These are phyloP conservation scores for Neoarthrinium moseri DNA, from an alignment of 2,329 filamentous ascomycete genomes.

Conservation along the genomic window DNA sequence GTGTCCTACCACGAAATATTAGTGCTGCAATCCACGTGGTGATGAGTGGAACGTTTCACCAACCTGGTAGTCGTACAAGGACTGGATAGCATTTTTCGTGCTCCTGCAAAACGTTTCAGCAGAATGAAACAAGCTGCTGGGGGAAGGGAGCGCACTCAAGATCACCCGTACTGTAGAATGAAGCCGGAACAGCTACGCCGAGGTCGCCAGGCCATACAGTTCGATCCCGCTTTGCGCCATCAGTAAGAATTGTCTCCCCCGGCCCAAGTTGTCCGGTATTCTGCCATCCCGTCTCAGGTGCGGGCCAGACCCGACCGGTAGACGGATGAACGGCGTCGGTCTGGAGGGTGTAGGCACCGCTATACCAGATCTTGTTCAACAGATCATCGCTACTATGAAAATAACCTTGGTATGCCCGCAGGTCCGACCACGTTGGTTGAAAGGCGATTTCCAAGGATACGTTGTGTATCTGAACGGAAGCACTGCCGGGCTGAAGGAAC, in stretches of 20 bases:
- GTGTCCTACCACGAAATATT: constrained; percentile 8
- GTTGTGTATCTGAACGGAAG: constrained; percentile 20
- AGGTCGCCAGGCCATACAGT: constrained; percentile 59
- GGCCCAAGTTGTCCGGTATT: constrained; percentile 26
- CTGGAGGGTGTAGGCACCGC: constrained; percentile 52
- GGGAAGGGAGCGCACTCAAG: constrained; percentile 25
- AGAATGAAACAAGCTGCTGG: background rate
- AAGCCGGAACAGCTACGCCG: constrained; percentile 47
- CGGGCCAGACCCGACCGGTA: constrained; percentile 25
- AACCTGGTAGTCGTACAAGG: constrained; percentile 33
- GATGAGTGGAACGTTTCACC: constrained; percentile 6
- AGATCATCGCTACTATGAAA: constrained; percentile 49
- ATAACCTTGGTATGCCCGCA: constrained; percentile 51
- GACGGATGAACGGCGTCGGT: constrained; percentile 21
- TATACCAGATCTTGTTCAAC: constrained; percentile 57
- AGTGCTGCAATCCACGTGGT: constrained; percentile 3
- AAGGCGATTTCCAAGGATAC: constrained; percentile 25
- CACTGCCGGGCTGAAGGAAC: constrained; percentile 30
- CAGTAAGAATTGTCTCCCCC: constrained; percentile 32
- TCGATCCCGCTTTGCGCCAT: constrained; percentile 54
- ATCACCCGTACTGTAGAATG: constrained; percentile 49
- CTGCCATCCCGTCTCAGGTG: constrained; percentile 29
- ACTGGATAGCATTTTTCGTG: constrained; percentile 42
- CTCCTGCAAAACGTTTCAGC: constrained; percentile 26
- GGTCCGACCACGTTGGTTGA: constrained; percentile 40